Evolutionary conservation across 306 rosid genomes (phyloP), one percentile per base, ranked within the genome.

Genomic region (Trifolium pratense): DNA sequence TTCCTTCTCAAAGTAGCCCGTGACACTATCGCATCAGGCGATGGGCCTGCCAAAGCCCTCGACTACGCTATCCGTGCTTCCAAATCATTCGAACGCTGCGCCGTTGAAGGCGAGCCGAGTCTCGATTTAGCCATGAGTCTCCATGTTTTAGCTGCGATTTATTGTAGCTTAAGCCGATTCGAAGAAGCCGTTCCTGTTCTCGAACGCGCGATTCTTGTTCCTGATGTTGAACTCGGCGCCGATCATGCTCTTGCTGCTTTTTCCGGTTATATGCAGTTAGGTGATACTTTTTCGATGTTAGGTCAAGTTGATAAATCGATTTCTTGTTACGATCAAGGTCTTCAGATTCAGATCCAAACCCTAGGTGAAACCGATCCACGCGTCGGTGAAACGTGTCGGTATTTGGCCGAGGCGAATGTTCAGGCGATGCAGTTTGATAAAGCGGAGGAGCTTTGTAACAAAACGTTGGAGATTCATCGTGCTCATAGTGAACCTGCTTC

Each of bases 351-450:
- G 92, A 95, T 91, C 90, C 91, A 91, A 21, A 87, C 97, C 6
- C 78, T 95, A 70, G 97, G 97, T 1, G 97, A 90, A 17, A 86
- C 96, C 16, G 99, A 95, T 92, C 97, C 97, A 5, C 80, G 99
- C 57, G 99, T 95, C 7, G 99, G 97, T 0, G 99, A 95, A 73
- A 91, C 99, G 66, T 95, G 96, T 91, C 85, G 99, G 57, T 80
- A 95, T 80, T 86, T 95, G 68, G 97, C 99, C 4, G 99, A 95
- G 85, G 99, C 99, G 20, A 90, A 91, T 60, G 97, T 95, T 66
- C 99, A 95, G 82, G 99, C 99, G 64, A 95, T 95, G 99, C 97
- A 95, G 74, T 95, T 91, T 70, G 99, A 90, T 58, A 90, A 92
- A 78, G 99, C 97, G 2, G 99, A 95, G 62, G 96, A 91, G 31